Conservation (phyloP, 1,284 basidiomycete genomes). For the Moniliella sp. region DNA sequence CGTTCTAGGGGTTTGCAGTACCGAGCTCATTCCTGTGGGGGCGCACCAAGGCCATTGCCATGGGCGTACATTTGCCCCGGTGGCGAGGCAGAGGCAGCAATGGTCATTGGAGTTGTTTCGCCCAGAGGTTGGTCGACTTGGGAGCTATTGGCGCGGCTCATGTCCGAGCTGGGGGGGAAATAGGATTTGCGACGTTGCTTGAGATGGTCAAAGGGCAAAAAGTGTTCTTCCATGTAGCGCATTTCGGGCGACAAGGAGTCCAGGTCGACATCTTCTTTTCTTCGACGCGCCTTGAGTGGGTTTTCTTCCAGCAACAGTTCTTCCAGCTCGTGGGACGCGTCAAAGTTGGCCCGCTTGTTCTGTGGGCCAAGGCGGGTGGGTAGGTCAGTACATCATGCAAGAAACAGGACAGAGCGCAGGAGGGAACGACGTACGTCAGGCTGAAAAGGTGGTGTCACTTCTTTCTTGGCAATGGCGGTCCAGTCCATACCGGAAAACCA, state of each 20-base stretch:
- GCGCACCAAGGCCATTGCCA: too few relatives aligned
- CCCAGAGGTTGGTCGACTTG: too few relatives aligned
- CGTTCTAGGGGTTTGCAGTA: too few relatives aligned
- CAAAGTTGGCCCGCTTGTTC: slow-evolving; percentile 96
- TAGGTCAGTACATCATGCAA: too few relatives aligned
- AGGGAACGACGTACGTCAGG: slow-evolving; percentile 51
- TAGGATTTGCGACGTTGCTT: slow-evolving; percentile 19
- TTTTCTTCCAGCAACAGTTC: slow-evolving; percentile 88
- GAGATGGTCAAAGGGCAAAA: slow-evolving; percentile 23
- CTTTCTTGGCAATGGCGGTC: slow-evolving; percentile 53
- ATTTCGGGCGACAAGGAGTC: slow-evolving; percentile 67
- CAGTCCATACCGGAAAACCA: slow-evolving; percentile 77
- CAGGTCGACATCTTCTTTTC: slow-evolving; percentile 69
- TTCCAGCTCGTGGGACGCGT: slow-evolving; percentile 93
- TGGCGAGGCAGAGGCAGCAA: too few relatives aligned
- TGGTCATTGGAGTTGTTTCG: too few relatives aligned
- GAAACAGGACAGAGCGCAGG: too few relatives aligned
- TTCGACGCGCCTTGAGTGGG: slow-evolving; percentile 74
- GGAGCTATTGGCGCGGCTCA: too few relatives aligned
- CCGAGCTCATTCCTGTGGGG: too few relatives aligned
- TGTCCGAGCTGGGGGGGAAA: too few relatives aligned
- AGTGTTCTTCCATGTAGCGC: slow-evolving; percentile 86
- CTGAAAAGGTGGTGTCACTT: slow-evolving; percentile 61
- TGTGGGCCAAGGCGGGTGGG: too few relatives aligned
- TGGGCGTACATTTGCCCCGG: too few relatives aligned